These are phyloP conservation scores for Acmispon strigosus DNA, from an alignment of 306 rosid genomes.

Conservation along the genomic window DNA sequence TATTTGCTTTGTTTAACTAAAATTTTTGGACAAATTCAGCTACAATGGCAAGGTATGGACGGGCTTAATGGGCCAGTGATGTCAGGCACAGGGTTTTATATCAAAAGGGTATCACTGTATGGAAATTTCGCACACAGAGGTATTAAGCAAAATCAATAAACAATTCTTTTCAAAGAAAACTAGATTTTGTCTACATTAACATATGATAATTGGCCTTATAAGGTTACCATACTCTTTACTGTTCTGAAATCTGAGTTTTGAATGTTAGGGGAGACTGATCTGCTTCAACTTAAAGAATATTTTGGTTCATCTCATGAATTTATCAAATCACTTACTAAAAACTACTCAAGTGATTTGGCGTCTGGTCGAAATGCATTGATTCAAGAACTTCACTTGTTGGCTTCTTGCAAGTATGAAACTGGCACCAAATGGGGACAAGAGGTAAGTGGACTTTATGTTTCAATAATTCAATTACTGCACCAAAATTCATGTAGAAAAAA, in stretches of 20 bases:
- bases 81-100: conserved; percentile 54
- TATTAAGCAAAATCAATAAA: neutral
- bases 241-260: neutral
- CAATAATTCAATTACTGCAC: neutral
- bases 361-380: neutral
- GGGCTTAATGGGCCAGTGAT: conserved; percentile 59
- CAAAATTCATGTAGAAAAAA: neutral
- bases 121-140: conserved; percentile 33
- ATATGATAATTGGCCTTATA: neutral
- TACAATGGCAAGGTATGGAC: conserved; percentile 44
- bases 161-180: neutral
- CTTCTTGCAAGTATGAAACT: conserved; percentile 51
- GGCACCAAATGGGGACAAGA: conserved; percentile 63
- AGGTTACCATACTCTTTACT: neutral
- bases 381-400: conserved; percentile 37
- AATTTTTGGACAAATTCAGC: conserved; percentile 7
- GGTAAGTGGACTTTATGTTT: conserved; percentile 19
- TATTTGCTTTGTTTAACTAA: neutral
- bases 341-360: neutral
- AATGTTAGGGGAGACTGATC: conserved; percentile 29
- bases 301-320: conserved; percentile 57
- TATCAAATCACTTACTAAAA: conserved; percentile 34
- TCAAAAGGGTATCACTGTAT: conserved; percentile 42
- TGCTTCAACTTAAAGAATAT: conserved; percentile 25
- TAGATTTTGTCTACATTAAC: neutral